These are phyloP conservation scores for Globisporangium yorkense DNA, from an alignment of 352 stramenopile species.

Conservation along the genomic window DNA sequence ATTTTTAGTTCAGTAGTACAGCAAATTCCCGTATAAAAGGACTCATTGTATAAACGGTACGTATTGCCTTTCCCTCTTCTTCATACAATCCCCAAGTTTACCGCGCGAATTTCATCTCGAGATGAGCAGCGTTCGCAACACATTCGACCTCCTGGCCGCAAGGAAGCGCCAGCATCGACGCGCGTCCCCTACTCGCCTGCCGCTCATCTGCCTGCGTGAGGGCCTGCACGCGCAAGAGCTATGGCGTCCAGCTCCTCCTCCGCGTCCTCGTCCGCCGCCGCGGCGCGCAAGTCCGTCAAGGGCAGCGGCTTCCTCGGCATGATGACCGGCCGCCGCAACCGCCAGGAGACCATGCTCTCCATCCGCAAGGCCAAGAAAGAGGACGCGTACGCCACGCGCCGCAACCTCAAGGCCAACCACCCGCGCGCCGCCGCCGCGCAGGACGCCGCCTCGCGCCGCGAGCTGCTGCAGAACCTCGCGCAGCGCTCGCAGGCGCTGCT, in stretches of 20 bases:
- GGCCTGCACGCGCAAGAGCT: background rate
- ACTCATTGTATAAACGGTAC: too few relatives aligned
- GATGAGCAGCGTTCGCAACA: too few relatives aligned
- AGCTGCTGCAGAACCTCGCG: conserved; percentile 77
- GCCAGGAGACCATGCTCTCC: conserved; percentile 80
- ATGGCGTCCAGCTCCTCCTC: background rate
- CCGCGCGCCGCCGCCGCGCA: conserved; percentile 19
- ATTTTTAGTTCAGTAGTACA: too few relatives aligned
- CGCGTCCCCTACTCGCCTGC: too few relatives aligned
- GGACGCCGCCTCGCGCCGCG: conserved; percentile 38
- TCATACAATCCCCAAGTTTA: too few relatives aligned
- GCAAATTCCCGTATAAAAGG: too few relatives aligned
- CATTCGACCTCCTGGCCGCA: too few relatives aligned
- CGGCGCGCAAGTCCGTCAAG: conserved; percentile 71
- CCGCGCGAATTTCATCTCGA: too few relatives aligned
- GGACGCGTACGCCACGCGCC: conserved; percentile 80
- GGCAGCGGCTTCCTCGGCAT: conserved; percentile 55
- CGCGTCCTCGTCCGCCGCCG: conserved; percentile 1
- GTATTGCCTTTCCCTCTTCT: too few relatives aligned
- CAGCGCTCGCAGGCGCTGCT: conserved; percentile 73
- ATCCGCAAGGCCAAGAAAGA: conserved; percentile 89
- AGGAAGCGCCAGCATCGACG: too few relatives aligned
- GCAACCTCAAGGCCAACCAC: conserved; percentile 82
- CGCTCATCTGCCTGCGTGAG: too few relatives aligned
- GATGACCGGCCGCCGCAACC: conserved; percentile 77